Conservation (phyloP, 129 eudicot species). For the Sambucus nigra region DNA sequence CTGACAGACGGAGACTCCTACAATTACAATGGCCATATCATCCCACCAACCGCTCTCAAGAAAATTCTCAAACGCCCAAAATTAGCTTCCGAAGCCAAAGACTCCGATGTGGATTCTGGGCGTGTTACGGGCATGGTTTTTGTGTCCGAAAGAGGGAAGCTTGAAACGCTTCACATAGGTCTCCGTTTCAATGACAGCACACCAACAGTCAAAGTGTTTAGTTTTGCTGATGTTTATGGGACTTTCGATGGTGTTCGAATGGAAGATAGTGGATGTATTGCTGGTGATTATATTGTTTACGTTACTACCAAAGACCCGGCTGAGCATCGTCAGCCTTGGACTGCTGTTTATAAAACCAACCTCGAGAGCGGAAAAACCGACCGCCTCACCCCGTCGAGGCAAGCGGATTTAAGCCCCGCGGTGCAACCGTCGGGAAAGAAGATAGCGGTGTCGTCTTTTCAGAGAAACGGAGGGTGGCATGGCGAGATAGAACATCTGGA, state of each 20-base stretch:
- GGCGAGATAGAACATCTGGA: not conserved
- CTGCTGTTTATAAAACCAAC: not conserved
- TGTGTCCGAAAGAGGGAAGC: too few relatives aligned
- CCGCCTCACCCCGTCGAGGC: not conserved
- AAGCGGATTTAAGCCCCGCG: not conserved
- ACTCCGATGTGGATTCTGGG: too few relatives aligned
- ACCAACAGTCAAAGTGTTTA: not conserved
- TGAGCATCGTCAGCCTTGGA: not conserved
- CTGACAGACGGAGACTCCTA: not conserved
- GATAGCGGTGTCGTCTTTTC: not conserved
- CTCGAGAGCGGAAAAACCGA: not conserved
- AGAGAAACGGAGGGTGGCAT: not conserved
- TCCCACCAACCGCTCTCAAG: too few relatives aligned
- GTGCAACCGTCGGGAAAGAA: not conserved
- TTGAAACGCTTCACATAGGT: too few relatives aligned
- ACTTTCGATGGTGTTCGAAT: too few relatives aligned
- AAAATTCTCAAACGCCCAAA: too few relatives aligned
- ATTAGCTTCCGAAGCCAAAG: too few relatives aligned
- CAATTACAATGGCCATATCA: too few relatives aligned
- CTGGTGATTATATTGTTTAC: not conserved
- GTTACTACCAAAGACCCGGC: not conserved
- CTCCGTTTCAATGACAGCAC: not conserved
- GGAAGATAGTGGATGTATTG: too few relatives aligned
- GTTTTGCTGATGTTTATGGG: not conserved
- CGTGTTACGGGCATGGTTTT: too few relatives aligned